Conservation (phyloP, 2,329 filamentous ascomycete species). For the Orbilia quercus region DNA sequence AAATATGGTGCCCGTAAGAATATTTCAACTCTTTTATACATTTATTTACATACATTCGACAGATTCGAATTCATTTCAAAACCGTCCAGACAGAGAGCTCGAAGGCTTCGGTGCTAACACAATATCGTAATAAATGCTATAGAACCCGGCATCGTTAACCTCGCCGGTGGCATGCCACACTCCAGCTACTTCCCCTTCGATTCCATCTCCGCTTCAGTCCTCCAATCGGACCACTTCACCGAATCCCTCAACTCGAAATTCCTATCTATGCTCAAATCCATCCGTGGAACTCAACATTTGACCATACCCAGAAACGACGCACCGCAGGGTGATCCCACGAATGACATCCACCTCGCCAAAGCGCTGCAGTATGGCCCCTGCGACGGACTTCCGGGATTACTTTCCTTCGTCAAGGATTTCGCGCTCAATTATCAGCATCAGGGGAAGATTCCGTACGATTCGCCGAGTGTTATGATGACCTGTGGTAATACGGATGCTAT, state of each 20-base stretch:
- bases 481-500: conserved; percentile 89
- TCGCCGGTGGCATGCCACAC: conserved; percentile 79
- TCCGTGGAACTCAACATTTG: conserved; percentile 68
- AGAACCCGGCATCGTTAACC: conserved; percentile 72
- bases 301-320: conserved; percentile 75
- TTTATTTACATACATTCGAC: too few species aligned
- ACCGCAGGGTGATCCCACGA: conserved; percentile 69
- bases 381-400: conserved; percentile 81
- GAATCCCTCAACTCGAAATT: conserved; percentile 59
- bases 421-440: conserved; percentile 79
- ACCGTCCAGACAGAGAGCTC: conserved; percentile 72
- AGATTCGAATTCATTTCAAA: too few species aligned
- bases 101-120: conserved; percentile 43
- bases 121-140: conserved; percentile 37
- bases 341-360: conserved; percentile 74
- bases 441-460: conserved; percentile 69
- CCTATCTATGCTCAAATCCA: conserved; percentile 60
- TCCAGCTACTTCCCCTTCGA: conserved; percentile 88
- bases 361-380: conserved; percentile 89
- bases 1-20: conserved; percentile 71
- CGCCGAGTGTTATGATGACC: conserved; percentile 76
- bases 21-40: conserved; percentile 62
- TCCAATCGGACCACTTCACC: conserved; percentile 76
- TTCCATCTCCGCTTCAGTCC: conserved; percentile 83
- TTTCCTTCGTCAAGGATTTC: conserved; percentile 82